Conservation (phyloP, 2,329 filamentous ascomycete species). For the Colletotrichum lupini region DNA sequence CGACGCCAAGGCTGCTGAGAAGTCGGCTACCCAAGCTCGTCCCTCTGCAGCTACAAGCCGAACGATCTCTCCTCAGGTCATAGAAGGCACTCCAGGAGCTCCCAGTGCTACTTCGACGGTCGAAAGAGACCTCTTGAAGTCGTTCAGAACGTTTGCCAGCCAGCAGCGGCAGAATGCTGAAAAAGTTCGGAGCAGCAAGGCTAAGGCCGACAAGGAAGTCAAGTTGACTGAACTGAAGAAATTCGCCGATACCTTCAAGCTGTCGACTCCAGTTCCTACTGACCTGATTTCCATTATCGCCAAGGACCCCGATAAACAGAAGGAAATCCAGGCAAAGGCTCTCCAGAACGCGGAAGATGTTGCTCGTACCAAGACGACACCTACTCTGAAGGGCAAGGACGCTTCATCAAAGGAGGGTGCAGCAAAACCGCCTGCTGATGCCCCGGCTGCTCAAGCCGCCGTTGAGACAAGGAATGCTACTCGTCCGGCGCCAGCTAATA, state of each 20-base stretch:
- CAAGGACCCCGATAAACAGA: slow-evolving; percentile 95
- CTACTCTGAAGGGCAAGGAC: slow-evolving; percentile 64
- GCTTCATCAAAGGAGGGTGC: slow-evolving; percentile 60
- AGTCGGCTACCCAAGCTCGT: slow-evolving; percentile 41
- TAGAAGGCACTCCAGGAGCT: slow-evolving; percentile 53
- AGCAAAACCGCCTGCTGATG: slow-evolving; percentile 46
- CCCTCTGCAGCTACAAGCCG: slow-evolving; percentile 53
- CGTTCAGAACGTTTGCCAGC: slow-evolving; percentile 73
- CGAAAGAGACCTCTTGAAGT: slow-evolving; percentile 69
- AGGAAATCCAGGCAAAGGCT: slow-evolving; percentile 90
- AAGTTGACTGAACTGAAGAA: slow-evolving; percentile 96
- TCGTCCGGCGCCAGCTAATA: slow-evolving; percentile 48
- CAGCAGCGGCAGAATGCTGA: slow-evolving; percentile 67
- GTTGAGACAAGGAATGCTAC: slow-evolving; percentile 43
- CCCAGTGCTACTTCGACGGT: slow-evolving; percentile 70
- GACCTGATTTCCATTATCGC: slow-evolving; percentile 95
- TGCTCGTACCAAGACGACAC: slow-evolving; percentile 56
- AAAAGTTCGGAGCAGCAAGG: slow-evolving; percentile 67
- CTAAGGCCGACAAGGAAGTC: slow-evolving; percentile 83
- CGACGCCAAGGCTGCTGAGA: slow-evolving; percentile 30
- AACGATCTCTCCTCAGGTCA: slow-evolving; percentile 52
- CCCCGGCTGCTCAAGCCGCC: slow-evolving; percentile 31
- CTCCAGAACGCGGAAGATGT: slow-evolving; percentile 78
- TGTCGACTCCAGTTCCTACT: slow-evolving; percentile 89
- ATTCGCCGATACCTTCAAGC: slow-evolving; percentile 93